These are phyloP conservation scores for Blastobotrys americana DNA, from an alignment of 805 yeast genomes.

Conservation along the genomic window DNA sequence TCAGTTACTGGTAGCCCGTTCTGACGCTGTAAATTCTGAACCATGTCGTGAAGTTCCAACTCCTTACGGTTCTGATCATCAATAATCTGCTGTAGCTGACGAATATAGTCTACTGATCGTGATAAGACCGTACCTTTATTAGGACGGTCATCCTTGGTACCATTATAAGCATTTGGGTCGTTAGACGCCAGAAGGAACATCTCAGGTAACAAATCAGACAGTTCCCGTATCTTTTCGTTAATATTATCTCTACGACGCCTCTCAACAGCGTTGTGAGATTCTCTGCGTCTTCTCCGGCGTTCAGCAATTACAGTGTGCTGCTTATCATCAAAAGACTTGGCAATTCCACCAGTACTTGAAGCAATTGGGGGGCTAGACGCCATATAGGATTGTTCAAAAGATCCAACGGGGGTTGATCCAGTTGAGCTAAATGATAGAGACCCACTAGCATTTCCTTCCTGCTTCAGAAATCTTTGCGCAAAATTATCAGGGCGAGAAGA, in stretches of 20 bases:
- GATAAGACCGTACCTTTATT: constrained; percentile 73
- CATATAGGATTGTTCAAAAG: constrained; percentile 3
- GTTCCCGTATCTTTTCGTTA: constrained; percentile 78
- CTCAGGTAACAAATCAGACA: constrained; percentile 74
- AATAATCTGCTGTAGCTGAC: constrained; percentile 50
- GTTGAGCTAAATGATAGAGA: not conserved
- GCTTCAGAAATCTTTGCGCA: constrained; percentile 9
- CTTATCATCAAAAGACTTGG: constrained; percentile 14
- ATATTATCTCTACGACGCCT: constrained; percentile 85
- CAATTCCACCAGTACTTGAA: constrained; percentile 6
- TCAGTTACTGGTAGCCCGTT: constrained; percentile 38
- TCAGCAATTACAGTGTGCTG: constrained; percentile 36
- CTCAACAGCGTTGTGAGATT: constrained; percentile 91
- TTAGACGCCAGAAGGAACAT: constrained; percentile 17
- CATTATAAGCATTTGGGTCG: constrained; percentile 10
- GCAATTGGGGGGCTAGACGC: constrained; percentile 9
- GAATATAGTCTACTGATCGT: constrained; percentile 74
- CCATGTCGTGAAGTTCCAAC: constrained; percentile 57
- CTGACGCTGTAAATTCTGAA: constrained; percentile 46
- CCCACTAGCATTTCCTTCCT: constrained; percentile 1
- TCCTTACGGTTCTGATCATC: constrained; percentile 75
- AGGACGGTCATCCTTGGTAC: constrained; percentile 49
- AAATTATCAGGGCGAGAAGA: constrained; percentile 5
- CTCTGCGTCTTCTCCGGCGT: constrained; percentile 68
- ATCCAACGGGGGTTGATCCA: not conserved